phyloP scores from a whole-genome alignment of 108 stramenopile genomes.

The Mayamaea pseudoterrestris region DNA sequence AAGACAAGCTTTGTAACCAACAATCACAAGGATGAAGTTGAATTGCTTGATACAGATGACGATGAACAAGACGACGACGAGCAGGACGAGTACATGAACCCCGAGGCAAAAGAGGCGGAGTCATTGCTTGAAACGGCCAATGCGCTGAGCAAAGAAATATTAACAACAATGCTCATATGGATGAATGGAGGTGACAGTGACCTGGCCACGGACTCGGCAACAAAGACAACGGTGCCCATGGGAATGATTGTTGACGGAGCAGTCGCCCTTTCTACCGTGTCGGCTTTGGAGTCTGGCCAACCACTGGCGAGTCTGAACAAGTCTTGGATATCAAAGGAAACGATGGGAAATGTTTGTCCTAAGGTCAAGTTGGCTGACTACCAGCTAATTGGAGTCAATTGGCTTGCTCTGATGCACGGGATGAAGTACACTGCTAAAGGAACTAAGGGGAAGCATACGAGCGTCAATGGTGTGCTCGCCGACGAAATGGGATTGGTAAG shows the following conservation, averaged over 20 bases:
- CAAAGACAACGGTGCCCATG: constrained; percentile 8
- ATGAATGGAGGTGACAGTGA: constrained; percentile 1
- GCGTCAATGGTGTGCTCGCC: constrained; percentile 93
- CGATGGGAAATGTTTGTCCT: constrained; percentile 46
- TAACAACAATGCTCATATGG: constrained; percentile 50
- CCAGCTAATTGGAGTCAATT: constrained; percentile 81
- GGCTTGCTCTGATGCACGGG: constrained; percentile 68
- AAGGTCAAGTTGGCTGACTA: constrained; percentile 56
- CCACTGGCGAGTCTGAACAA: constrained; percentile 4
- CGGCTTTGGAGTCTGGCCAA: not conserved
- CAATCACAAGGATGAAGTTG: constrained; percentile 12
- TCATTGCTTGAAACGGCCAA: constrained; percentile 53
- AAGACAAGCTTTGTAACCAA: not conserved
- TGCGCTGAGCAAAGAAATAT: constrained; percentile 46
- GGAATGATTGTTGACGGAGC: constrained; percentile 61
- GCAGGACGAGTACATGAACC: constrained; percentile 36
- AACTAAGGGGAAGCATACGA: constrained; percentile 18
- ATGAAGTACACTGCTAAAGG: constrained; percentile 37
- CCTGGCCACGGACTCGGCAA: not conserved
- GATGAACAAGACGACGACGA: constrained; percentile 31
- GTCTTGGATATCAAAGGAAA: constrained; percentile 49
- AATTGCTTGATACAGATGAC: constrained; percentile 13
- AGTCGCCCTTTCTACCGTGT: constrained; percentile 16
- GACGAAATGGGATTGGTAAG: constrained; percentile 42
- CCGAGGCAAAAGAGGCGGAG: constrained; percentile 45